Conservation (phyloP, 2,329 filamentous ascomycete genomes). For the Trichoderma hamatum region DNA sequence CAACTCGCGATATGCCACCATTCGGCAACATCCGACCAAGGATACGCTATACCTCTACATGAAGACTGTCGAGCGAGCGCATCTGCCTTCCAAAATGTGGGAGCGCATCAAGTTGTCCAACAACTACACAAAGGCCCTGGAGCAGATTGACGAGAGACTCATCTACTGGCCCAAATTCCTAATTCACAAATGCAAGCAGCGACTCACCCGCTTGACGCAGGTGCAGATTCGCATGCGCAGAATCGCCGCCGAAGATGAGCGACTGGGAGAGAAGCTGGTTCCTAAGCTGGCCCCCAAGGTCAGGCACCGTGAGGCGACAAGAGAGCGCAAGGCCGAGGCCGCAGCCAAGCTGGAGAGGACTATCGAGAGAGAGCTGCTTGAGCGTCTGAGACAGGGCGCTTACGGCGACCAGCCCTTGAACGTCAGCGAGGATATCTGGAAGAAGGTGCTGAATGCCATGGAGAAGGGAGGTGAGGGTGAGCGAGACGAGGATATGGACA, state of each 20-base stretch:
- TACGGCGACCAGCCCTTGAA: constrained; percentile 96
- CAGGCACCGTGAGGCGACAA: constrained; percentile 70
- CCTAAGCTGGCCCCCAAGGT: constrained; percentile 92
- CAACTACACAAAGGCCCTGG: constrained; percentile 88
- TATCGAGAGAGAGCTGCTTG: constrained; percentile 93
- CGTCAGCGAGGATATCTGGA: constrained; percentile 94
- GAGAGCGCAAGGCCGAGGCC: constrained; percentile 75
- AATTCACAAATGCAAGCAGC: constrained; percentile 94
- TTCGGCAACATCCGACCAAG: constrained; percentile 79
- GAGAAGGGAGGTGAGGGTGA: constrained; percentile 84
- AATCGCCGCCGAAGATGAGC: constrained; percentile 84
- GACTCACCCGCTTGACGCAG: constrained; percentile 88
- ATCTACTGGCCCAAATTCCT: constrained; percentile 96
- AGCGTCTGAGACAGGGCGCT: constrained; percentile 85
- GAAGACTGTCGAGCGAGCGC: constrained; percentile 88
- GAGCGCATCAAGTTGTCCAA: constrained; percentile 86
- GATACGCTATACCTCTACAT: constrained; percentile 92
- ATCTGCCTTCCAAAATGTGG: constrained; percentile 91
- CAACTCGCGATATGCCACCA: constrained; percentile 90
- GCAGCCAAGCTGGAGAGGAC: constrained; percentile 93
- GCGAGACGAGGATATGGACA: constrained; percentile 84
- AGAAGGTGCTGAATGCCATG: constrained; percentile 89
- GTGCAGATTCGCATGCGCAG: constrained; percentile 80
- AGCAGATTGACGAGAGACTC: constrained; percentile 81
- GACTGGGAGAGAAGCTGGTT: constrained; percentile 85